These are phyloP conservation scores for Penicillium crustosum DNA, from an alignment of 2,329 filamentous ascomycete species.

Conservation along the genomic window DNA sequence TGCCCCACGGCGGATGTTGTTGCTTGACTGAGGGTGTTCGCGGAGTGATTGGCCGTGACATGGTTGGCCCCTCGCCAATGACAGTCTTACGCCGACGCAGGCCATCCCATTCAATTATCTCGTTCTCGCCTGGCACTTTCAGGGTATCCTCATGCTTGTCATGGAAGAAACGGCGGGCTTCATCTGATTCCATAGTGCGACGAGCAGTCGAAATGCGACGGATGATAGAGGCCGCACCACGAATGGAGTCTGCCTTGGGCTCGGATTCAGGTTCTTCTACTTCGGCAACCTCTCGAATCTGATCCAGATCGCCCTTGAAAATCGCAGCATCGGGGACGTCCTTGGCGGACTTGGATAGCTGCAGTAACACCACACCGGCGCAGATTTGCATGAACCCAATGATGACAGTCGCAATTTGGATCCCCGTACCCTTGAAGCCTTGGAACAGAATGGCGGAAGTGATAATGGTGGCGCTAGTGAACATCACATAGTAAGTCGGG, in stretches of 20 bases:
- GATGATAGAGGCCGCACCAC: constrained; percentile 83
- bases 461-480: constrained; percentile 92
- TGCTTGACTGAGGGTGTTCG: constrained; percentile 46
- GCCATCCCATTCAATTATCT: constrained; percentile 87
- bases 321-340: constrained; percentile 92
- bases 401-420: constrained; percentile 82
- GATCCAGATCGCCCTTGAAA: constrained; percentile 88
- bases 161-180: constrained; percentile 73
- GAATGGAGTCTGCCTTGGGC: constrained; percentile 93
- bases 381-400: constrained; percentile 94
- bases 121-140: constrained; percentile 74
- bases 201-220: constrained; percentile 75
- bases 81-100: constrained; percentile 70
- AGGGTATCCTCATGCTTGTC: constrained; percentile 72
- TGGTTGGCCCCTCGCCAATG: constrained; percentile 46
- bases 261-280: constrained; percentile 96
- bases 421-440: constrained; percentile 83
- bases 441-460: constrained; percentile 89
- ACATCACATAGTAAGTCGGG: constrained; percentile 98
- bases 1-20: constrained; percentile 76
- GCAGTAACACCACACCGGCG: constrained; percentile 83
- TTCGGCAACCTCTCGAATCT: constrained; percentile 91
- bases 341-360: constrained; percentile 97
- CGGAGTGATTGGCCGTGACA: constrained; percentile 43
- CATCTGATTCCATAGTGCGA: constrained; percentile 74